phyloP scores from a whole-genome alignment of 2,329 filamentous ascomycete genomes.

The Neodidymelliopsis sp. region DNA sequence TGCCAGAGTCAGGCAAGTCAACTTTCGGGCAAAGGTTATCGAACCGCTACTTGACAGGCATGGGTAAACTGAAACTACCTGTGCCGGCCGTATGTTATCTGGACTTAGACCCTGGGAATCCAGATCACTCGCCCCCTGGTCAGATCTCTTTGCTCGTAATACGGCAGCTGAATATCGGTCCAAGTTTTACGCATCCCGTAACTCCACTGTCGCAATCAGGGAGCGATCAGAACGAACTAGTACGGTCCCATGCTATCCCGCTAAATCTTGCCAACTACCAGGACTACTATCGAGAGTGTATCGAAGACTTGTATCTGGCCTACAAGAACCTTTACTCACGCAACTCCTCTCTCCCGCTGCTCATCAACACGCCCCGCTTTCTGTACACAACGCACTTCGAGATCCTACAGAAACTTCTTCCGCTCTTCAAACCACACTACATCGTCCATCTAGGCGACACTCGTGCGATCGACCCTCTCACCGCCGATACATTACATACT shows the following conservation, averaged over 20 bases:
- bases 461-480: slow-evolving; percentile 60
- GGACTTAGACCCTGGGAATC: slow-evolving; percentile 79
- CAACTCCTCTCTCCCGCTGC: slow-evolving; percentile 60
- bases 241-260: slow-evolving; percentile 72
- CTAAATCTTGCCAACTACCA: slow-evolving; percentile 71
- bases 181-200: slow-evolving; percentile 69
- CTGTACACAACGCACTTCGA: slow-evolving; percentile 74
- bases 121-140: slow-evolving; percentile 75
- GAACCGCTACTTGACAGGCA: slow-evolving; percentile 70
- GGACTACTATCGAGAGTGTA: slow-evolving; percentile 70
- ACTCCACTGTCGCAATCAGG: slow-evolving; percentile 26
- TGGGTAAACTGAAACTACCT: slow-evolving; percentile 36
- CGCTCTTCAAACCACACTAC: slow-evolving; percentile 63
- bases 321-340: slow-evolving; percentile 59
- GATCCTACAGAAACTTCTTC: slow-evolving; percentile 66
- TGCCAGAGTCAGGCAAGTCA: slow-evolving; percentile 78
- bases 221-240: slow-evolving; percentile 46
- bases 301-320: slow-evolving; percentile 66
- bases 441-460: slow-evolving; percentile 68
- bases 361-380: slow-evolving; percentile 80
- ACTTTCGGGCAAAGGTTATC: slow-evolving; percentile 72
- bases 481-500: slow-evolving; percentile 63
- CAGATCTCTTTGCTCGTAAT: slow-evolving; percentile 73
- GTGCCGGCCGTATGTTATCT: slow-evolving; percentile 63
- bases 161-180: slow-evolving; percentile 67